These are phyloP conservation scores for Phaseolus coccineus DNA, from an alignment of 331 rosid genomes.

Conservation along the genomic window DNA sequence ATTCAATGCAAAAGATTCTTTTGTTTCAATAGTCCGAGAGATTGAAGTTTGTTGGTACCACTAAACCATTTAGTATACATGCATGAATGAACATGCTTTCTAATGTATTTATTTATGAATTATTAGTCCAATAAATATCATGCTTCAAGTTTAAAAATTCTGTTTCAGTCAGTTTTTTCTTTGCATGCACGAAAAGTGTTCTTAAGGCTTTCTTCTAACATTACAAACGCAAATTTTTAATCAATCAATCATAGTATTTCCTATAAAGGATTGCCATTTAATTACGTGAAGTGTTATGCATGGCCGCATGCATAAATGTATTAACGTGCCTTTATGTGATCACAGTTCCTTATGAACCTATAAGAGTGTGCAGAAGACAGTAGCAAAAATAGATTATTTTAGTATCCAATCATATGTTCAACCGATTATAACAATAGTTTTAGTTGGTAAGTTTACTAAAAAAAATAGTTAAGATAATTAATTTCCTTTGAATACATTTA, in stretches of 20 bases:
- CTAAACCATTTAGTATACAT: neutral
- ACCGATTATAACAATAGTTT: no score
- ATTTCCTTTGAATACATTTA: no score
- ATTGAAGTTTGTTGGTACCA: neutral
- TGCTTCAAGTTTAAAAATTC: neutral
- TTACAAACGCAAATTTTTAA: neutral
- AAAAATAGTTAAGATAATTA: no score
- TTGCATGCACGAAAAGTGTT: neutral
- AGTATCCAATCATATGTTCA: no score
- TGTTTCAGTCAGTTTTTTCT: neutral
- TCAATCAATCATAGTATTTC: constrained; percentile 1
- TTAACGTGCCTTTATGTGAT: neutral
- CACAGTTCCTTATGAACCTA: neutral
- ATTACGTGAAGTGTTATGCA: neutral
- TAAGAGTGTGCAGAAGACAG: neutral
- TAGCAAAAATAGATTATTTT: no score
- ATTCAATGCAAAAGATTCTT: neutral
- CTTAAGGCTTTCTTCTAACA: neutral
- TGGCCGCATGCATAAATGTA: neutral
- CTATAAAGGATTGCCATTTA: constrained; percentile 1
- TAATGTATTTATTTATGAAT: neutral
- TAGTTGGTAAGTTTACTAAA: no score
- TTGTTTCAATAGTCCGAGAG: neutral
- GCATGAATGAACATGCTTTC: neutral
- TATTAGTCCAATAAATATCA: constrained; percentile 7